Evolutionary conservation across 2,329 filamentous ascomycete genomes (phyloP).

Genomic region (Cladophialophora bantiana): DNA sequence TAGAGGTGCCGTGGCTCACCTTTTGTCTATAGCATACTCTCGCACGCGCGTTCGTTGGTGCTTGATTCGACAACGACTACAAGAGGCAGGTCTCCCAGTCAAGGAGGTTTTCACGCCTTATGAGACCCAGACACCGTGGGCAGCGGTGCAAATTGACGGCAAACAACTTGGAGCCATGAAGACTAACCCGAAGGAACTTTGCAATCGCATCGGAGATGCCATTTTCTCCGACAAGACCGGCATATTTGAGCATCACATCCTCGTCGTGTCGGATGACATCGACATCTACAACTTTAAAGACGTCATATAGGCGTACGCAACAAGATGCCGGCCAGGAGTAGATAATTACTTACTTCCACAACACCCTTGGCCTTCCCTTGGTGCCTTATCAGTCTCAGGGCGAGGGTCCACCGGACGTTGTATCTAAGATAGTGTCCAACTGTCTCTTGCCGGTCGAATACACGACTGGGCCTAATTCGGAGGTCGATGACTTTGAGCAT

Average conservation of each 20-base stretch:
- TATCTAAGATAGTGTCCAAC: constrained; percentile 58
- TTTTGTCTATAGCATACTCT: not conserved
- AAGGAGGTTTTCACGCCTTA: constrained; percentile 42
- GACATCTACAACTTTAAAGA: constrained; percentile 57
- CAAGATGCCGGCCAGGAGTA: constrained; percentile 54
- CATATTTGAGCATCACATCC: constrained; percentile 53
- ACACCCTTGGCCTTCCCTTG: constrained; percentile 53
- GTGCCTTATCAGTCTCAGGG: constrained; percentile 59
- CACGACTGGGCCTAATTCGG: constrained; percentile 46
- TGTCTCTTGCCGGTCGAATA: constrained; percentile 55
- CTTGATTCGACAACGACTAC: constrained; percentile 6
- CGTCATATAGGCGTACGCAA: constrained; percentile 59
- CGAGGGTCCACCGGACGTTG: constrained; percentile 42
- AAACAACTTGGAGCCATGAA: constrained; percentile 63
- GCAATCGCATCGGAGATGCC: constrained; percentile 51
- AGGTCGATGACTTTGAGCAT: constrained; percentile 45
- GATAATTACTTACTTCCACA: constrained; percentile 57
- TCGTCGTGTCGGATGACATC: constrained; percentile 58
- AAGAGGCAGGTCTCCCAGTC: constrained; percentile 2
- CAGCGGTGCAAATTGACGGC: constrained; percentile 61
- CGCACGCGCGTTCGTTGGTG: constrained; percentile 45
- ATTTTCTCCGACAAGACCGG: constrained; percentile 63
- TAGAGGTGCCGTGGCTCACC: not conserved
- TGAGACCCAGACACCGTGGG: constrained; percentile 58
- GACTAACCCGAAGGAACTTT: constrained; percentile 46